Percentiles rank a stretch among this genome's conserved stretches.
phyloP scores from a whole-genome alignment of 345 rosid species.

The Linum tenue region DNA sequence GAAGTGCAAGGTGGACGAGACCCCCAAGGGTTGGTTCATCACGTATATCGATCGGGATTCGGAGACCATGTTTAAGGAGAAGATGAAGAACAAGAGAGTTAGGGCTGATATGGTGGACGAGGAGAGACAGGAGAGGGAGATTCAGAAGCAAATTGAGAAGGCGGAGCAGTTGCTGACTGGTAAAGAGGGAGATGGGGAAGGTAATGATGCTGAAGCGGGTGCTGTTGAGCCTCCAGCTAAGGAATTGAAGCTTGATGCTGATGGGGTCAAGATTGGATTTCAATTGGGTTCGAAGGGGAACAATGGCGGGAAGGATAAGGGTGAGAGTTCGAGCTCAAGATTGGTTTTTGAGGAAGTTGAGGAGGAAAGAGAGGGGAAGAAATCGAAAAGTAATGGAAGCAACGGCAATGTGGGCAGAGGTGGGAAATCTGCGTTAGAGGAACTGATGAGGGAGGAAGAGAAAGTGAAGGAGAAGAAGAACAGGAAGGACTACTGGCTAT shows the following conservation, averaged over 20 bases:
- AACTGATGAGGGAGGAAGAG: slow-evolving; percentile 90
- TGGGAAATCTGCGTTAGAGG: slow-evolving; percentile 60
- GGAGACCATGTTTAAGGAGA: slow-evolving; percentile 76
- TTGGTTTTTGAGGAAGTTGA: slow-evolving; percentile 52
- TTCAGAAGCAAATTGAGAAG: slow-evolving; percentile 70
- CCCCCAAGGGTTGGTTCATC: slow-evolving; percentile 96
- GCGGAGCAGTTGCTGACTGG: slow-evolving; percentile 32
- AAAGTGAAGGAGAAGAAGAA: slow-evolving; percentile 68
- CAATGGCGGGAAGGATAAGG: slow-evolving; percentile 35
- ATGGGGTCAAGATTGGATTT: slow-evolving; percentile 64
- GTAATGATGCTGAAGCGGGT: not conserved
- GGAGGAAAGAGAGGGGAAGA: slow-evolving; percentile 32
- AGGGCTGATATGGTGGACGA: slow-evolving; percentile 75
- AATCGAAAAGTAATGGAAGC: slow-evolving; percentile 19
- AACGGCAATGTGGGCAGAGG: slow-evolving; percentile 19
- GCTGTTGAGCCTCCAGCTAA: slow-evolving; percentile 15
- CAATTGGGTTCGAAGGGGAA: slow-evolving; percentile 35
- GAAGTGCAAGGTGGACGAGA: slow-evolving; percentile 90
- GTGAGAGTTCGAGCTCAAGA: slow-evolving; percentile 29
- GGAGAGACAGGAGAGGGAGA: slow-evolving; percentile 86
- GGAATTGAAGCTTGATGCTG: slow-evolving; percentile 40
- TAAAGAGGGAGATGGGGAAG: not conserved
- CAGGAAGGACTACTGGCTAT: slow-evolving; percentile 85
- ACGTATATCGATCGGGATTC: slow-evolving; percentile 83
- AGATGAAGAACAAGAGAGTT: slow-evolving; percentile 69